A percentile compares a stretch with the other conserved stretches of the same genome.
These are phyloP conservation scores for Gilbertella persicaria DNA, from an alignment of 371 early-diverging fungal species.

Conservation along the genomic window DNA sequence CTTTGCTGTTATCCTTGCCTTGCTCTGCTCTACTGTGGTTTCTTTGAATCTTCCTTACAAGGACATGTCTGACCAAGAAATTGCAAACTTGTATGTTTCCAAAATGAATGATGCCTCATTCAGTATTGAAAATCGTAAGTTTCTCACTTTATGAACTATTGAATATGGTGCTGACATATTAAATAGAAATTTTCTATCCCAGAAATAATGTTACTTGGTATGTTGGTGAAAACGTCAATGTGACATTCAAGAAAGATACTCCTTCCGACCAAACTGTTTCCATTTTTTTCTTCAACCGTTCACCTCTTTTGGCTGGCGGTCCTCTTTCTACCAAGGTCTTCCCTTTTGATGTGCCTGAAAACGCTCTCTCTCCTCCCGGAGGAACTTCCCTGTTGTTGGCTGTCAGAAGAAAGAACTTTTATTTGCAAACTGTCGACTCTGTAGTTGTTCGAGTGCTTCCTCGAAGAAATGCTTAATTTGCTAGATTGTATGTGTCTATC, in stretches of 20 bases:
- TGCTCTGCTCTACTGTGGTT: background rate
- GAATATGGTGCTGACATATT: background rate
- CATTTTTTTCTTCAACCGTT: constrained; percentile 31
- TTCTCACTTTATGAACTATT: background rate
- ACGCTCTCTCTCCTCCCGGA: constrained; percentile 18
- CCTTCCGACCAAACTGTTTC: constrained; percentile 23
- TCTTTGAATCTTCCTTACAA: constrained; percentile 1
- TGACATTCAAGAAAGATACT: constrained; percentile 3
- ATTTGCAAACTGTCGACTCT: constrained; percentile 32
- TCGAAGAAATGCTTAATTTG: too few species aligned
- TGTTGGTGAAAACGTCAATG: constrained; percentile 39
- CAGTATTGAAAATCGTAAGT: constrained; percentile 6
- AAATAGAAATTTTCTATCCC: constrained; percentile 33
- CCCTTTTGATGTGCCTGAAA: constrained; percentile 27
- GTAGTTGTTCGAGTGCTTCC: constrained; percentile 17
- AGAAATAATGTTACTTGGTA: constrained; percentile 30
- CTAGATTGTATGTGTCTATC: too few species aligned
- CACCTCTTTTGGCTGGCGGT: constrained; percentile 22
- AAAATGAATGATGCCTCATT: background rate
- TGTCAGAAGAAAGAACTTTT: constrained; percentile 27
- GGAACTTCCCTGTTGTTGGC: constrained; percentile 36
- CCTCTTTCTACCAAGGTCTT: constrained; percentile 22
- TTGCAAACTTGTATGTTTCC: background rate
- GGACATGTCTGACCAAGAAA: constrained; percentile 1
- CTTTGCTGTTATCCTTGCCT: background rate